phyloP scores from a whole-genome alignment of 768 basidiomycete species.

The Tricholoma bakamatsutake region DNA sequence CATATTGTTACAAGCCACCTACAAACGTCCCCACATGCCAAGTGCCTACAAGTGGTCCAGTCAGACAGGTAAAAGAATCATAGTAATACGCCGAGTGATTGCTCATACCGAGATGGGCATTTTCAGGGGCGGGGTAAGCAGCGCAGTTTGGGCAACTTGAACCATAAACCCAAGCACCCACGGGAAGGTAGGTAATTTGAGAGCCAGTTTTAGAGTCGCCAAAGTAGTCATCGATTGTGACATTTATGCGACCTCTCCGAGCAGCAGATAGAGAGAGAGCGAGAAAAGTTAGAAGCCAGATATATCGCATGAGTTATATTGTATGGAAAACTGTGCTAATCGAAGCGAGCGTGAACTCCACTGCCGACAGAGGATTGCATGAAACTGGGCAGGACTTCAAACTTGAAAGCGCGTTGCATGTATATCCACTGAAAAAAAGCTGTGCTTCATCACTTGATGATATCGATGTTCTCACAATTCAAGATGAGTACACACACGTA shows the following conservation, averaged over 20 bases:
- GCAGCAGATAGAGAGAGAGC: background rate
- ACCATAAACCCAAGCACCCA: slow-evolving; percentile 26
- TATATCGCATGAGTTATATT: slow-evolving; percentile 5
- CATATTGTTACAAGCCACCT: background rate
- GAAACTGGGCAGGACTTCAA: background rate
- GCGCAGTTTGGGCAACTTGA: slow-evolving; percentile 21
- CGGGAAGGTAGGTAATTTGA: slow-evolving; percentile 27
- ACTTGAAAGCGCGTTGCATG: background rate
- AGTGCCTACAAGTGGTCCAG: slow-evolving; percentile 14
- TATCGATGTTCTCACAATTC: slow-evolving; percentile 1
- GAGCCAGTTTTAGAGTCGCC: slow-evolving; percentile 25
- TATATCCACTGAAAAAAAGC: background rate
- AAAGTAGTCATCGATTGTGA: slow-evolving; percentile 37
- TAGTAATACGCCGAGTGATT: background rate
- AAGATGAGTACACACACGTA: background rate
- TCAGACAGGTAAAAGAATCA: background rate
- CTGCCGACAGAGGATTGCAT: background rate
- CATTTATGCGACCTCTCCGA: slow-evolving; percentile 21
- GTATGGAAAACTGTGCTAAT: background rate
- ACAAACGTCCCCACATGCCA: slow-evolving; percentile 30
- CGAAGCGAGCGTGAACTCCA: background rate
- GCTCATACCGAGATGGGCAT: slow-evolving; percentile 10
- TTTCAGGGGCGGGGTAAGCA: slow-evolving; percentile 16
- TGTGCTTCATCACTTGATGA: background rate
- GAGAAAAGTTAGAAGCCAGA: slow-evolving; percentile 7